phyloP scores from a whole-genome alignment of 495 filamentous ascomycete species.

The Terfezia claveryi region DNA sequence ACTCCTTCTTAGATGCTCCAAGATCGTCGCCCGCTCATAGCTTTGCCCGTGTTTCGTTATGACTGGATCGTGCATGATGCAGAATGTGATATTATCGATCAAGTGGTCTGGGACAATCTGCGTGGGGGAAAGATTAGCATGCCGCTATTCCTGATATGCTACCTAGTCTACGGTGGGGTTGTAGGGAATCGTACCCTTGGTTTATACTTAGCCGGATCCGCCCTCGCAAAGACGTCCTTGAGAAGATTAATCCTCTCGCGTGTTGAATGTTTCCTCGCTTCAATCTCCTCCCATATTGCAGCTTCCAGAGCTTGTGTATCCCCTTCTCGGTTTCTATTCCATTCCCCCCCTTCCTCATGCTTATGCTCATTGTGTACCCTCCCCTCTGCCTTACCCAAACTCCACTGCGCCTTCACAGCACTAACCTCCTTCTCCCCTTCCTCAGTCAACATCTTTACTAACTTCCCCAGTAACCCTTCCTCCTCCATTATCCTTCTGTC shows the following conservation, averaged over 20 bases:
- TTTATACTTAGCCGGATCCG: constrained; percentile 29
- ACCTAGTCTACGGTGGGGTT: not conserved
- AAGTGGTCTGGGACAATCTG: constrained; percentile 62
- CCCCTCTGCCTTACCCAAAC: constrained; percentile 29
- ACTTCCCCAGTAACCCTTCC: constrained; percentile 6
- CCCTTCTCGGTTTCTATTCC: constrained; percentile 16
- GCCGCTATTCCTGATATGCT: not conserved
- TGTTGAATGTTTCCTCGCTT: too few species aligned
- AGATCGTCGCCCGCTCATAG: constrained; percentile 72
- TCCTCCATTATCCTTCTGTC: constrained; percentile 28
- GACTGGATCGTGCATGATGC: constrained; percentile 82
- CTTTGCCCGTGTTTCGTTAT: constrained; percentile 71
- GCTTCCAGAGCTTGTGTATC: too few species aligned
- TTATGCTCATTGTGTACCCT: constrained; percentile 30
- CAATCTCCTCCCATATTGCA: too few species aligned
- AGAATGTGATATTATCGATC: constrained; percentile 76
- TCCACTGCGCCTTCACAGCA: constrained; percentile 18
- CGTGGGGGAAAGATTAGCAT: constrained; percentile 10
- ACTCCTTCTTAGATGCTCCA: constrained; percentile 59
- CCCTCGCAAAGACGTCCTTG: constrained; percentile 37
- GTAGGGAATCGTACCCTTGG: constrained; percentile 25
- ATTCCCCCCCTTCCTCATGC: constrained; percentile 31
- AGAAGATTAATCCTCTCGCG: constrained; percentile 11
- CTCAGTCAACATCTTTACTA: constrained; percentile 23
- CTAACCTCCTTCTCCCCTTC: constrained; percentile 30